Evolutionary conservation across 2,329 filamentous ascomycete genomes (phyloP), one percentile per base, ranked within the genome.

Genomic region (Esteya vermicola): DNA sequence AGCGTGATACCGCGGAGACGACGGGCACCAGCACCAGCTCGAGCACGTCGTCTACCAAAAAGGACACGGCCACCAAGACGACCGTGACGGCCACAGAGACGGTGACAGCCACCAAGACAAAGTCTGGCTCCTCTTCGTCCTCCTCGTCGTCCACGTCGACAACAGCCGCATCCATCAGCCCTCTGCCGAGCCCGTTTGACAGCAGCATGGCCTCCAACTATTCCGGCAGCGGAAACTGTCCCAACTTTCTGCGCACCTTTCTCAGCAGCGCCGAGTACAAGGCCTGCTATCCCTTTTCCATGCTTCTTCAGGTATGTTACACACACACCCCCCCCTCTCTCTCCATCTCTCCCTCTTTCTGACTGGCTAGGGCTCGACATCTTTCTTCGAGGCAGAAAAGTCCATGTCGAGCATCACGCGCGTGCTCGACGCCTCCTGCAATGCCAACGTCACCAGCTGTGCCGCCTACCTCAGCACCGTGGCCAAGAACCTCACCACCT

Each of bases 301-400:
- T 94, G 51, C 72, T 96, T 47, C 65, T 96, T 9, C 75, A 83
- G 65, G 82, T 84, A 62, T 54, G 72, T 54, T 9, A 25, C 10
- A 20, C 10, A 23, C 23, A 7, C 32, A n/a, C 16, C 2, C 16
- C 16, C 21, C 21, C 25, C 6, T 27, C 23, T 13, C 16, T 10
- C 14, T 22, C 32, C 19, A 14, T 27, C 22, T 12, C 14, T 36
- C 12, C 6, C 18, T 28, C 6, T 19, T n/a, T 8, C 18, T 21
- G 9, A 14, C 26, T 18, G 1, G 4, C 9, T 4, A 93, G 77
- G 85, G 82, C 46, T 95, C 89, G 9, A 73, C 70, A 38, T 75
- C 76, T 31, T 94, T 95, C 62, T 96, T 96, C 64, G 65, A 85
- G 41, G 78, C 79, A 16, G 70, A 80, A 45, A 79, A 75, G 53